A percentile compares a stretch with the other conserved stretches of the same genome.
Evolutionary conservation across 2,329 filamentous ascomycete species (phyloP).

Genomic region (Cercospora sp.): DNA sequence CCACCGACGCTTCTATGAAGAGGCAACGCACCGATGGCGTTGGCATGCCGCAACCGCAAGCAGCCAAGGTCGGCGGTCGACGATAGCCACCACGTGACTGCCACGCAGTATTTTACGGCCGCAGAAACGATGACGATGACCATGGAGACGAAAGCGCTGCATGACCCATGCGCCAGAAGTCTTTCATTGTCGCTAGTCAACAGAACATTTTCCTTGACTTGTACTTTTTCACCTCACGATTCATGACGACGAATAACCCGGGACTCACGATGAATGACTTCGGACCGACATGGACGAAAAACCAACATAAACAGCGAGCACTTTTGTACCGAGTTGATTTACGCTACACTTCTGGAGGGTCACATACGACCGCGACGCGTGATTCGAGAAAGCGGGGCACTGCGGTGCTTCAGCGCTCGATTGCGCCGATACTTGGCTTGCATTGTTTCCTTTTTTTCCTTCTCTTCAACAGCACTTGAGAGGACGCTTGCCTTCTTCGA

Average conservation of each 20-base stretch:
- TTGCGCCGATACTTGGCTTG: conserved; percentile 9
- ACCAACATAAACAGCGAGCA: conserved; percentile 26
- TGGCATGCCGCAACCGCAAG: conserved; percentile 34
- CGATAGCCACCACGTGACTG: conserved; percentile 28
- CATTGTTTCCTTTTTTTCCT: conserved; percentile 5
- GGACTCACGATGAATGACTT: conserved; percentile 28
- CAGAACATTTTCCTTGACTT: conserved; percentile 16
- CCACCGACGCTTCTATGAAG: conserved; percentile 66
- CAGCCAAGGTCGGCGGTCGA: conserved; percentile 36
- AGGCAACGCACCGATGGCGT: conserved; percentile 67
- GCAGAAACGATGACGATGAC: conserved; percentile 14
- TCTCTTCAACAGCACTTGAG: conserved; percentile 4
- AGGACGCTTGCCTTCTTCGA: background rate
- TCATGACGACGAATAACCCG: conserved; percentile 37
- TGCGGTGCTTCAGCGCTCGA: background rate
- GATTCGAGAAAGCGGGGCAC: background rate
- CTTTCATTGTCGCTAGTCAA: conserved; percentile 21
- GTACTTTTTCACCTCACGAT: conserved; percentile 32
- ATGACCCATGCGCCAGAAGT: conserved; percentile 20
- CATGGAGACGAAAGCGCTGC: conserved; percentile 21
- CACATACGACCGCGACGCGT: background rate
- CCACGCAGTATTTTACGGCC: conserved; percentile 17
- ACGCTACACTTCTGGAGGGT: conserved; percentile 16
- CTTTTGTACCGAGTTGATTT: conserved; percentile 17
- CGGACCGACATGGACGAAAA: conserved; percentile 26